phyloP scores from a whole-genome alignment of 176 grass and related monocot genomes.

The Hyparrhenia diplandra region DNA sequence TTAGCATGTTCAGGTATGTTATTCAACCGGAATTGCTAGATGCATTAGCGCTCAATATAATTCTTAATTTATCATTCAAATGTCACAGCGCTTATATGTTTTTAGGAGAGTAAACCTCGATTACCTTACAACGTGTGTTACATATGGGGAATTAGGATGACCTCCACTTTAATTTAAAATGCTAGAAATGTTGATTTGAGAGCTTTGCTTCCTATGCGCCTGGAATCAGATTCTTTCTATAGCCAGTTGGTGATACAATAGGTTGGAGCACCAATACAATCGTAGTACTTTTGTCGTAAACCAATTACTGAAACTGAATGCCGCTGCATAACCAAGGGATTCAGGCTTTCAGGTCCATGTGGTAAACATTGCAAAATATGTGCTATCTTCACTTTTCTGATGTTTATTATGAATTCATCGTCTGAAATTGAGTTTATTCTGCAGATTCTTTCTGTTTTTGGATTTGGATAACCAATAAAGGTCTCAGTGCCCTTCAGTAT shows the following conservation, averaged over 20 bases:
- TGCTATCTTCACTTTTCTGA: not conserved
- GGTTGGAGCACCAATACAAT: too few relatives aligned
- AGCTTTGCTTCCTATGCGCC: not conserved
- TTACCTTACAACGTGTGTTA: not conserved
- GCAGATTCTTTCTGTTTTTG: conserved; percentile 1
- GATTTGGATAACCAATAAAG: not conserved
- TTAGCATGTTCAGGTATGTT: not conserved
- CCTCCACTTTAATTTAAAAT: not conserved
- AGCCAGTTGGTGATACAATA: not conserved
- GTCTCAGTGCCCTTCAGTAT: not conserved
- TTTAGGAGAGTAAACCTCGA: not conserved
- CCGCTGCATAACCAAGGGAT: not conserved
- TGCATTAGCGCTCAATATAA: not conserved
- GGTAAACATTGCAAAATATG: conserved; percentile 1
- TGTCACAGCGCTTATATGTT: not conserved
- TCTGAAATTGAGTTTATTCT: not conserved
- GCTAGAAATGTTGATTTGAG: not conserved
- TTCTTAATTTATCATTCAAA: not conserved
- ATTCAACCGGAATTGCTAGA: not conserved
- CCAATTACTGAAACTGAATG: not conserved
- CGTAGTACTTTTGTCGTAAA: not conserved
- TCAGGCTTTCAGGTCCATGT: not conserved
- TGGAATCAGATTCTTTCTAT: not conserved
- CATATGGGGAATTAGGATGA: not conserved
- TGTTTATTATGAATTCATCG: not conserved